A percentile compares a stretch with the other conserved stretches of the same genome.
These are phyloP conservation scores for Tolypocladium cylindrosporum DNA, from an alignment of 2,329 filamentous ascomycete species.

Conservation along the genomic window DNA sequence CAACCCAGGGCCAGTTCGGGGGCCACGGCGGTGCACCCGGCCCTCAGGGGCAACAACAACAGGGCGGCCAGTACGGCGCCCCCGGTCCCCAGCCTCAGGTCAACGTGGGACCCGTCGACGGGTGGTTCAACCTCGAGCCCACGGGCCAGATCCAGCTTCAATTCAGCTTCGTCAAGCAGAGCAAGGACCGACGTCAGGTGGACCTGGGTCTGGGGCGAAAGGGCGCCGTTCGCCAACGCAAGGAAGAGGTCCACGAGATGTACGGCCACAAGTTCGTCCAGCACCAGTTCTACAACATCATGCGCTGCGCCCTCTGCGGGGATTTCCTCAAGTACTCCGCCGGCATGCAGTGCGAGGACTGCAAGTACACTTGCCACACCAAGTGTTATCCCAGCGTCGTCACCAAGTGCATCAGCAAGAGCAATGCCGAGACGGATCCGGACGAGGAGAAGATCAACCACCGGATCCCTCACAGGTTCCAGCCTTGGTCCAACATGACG, in stretches of 20 bases:
- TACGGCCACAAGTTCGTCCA: constrained; percentile 98
- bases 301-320: constrained; percentile 95
- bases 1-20: constrained; percentile 32
- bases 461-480: constrained; percentile 93
- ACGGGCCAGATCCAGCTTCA: constrained; percentile 86
- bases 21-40: constrained; percentile 33
- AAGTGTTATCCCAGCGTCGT: constrained; percentile 96
- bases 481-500: constrained; percentile 92
- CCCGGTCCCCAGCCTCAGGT: constrained; percentile 36
- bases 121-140: constrained; percentile 95
- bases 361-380: constrained; percentile 98
- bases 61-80: constrained; percentile 20
- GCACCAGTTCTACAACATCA: constrained; percentile 99
- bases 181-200: constrained; percentile 70
- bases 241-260: constrained; percentile 97
- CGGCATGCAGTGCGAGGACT: constrained; percentile 98
- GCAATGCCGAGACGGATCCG: constrained; percentile 94
- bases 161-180: constrained; percentile 86
- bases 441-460: constrained; percentile 99
- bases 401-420: constrained; percentile 99
- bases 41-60: constrained; percentile 19
- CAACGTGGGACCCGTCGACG: constrained; percentile 61
- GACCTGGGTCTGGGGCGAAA: constrained; percentile 89
- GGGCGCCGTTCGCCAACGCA: constrained; percentile 91
- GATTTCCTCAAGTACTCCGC: constrained; percentile 98